Evolutionary conservation across 345 rosid genomes (phyloP).

Genomic region (Hirschfeldia incana): DNA sequence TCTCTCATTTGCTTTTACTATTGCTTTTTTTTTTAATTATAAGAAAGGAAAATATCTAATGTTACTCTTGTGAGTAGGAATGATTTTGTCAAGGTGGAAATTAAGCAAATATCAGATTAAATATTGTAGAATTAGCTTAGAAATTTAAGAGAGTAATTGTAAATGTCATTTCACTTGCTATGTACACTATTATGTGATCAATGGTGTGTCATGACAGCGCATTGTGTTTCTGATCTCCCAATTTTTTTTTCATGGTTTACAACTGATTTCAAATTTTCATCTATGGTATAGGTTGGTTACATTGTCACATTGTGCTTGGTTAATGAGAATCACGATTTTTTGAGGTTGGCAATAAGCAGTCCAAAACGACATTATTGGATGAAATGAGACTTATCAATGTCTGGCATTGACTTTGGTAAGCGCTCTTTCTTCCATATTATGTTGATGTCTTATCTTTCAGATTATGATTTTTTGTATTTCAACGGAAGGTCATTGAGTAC

Average conservation of each 20-base stretch:
- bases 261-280: slow-evolving; percentile 26
- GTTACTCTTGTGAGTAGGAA: not conserved
- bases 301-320: slow-evolving; percentile 88
- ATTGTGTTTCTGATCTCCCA: not conserved
- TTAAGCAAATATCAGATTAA: not conserved
- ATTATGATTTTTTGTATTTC: slow-evolving; percentile 6
- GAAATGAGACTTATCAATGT: slow-evolving; percentile 98
- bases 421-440: slow-evolving; percentile 6
- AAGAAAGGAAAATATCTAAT: slow-evolving; percentile 13
- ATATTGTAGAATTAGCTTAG: not conserved
- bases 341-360: slow-evolving; percentile 92
- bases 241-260: not conserved
- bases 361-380: slow-evolving; percentile 94
- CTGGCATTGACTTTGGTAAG: slow-evolving; percentile 96
- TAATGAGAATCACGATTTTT: slow-evolving; percentile 95
- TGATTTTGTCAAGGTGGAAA: slow-evolving; percentile 5
- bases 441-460: slow-evolving; percentile 15
- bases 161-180: not conserved
- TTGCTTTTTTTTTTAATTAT: not conserved
- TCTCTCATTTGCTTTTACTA: slow-evolving; percentile 4
- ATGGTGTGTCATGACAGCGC: not conserved
- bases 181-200: not conserved
- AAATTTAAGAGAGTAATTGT: not conserved
- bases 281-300: slow-evolving; percentile 71
- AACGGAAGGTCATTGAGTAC: not conserved